Evolutionary conservation across 352 stramenopile genomes (phyloP), one percentile per base, ranked within the genome.

Genomic region (Phytopythium sindhum): DNA sequence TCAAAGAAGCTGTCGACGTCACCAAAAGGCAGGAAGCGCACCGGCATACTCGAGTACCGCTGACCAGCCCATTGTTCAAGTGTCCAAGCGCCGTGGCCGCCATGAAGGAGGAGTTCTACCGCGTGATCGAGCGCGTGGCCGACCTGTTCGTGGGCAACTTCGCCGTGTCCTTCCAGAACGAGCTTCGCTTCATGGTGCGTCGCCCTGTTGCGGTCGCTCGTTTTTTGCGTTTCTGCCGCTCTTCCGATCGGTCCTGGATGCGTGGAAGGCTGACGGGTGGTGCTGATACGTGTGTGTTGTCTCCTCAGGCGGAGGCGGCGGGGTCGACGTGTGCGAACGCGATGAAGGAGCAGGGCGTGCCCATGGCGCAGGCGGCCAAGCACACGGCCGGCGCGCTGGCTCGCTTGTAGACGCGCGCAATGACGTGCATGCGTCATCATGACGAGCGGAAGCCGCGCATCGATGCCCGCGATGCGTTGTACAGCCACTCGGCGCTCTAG

Each of bases 121-220:
- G 75, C 33, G 80, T 66, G 53, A 60, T 93, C 15, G 78, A 90
- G 67, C 70, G 73, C 59, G 74, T 95, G 41, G 85, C 83, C 39
- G 73, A 90, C 60, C 73, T 95, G 57, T 60, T 95, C 48, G 86
- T 95, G 24, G 81, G 78, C 48, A 92, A 91, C 77, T 95, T 95
- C 63, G 82, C 77, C 0, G 82, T 80, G 33, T 91, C 86, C 14
- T 88, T 95, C 66, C 81, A 95, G 70, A 95, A 95, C 60, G 86
- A 95, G 57, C 70, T 95, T 52, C 86, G 86, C 60, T 91, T 95
- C 60, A 95, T 95, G 86, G 86, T 95, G 52, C 47, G 67, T 54
- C 2, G 33, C 3, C 33, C 1, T 39, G 3, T 39, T 39, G 33
- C 35, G 15, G 35, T 60, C 15, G 14, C 2, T 44, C 15, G 15